phyloP scores from a whole-genome alignment of 2,329 filamentous ascomycete species.

The Ceratocystis alfenasii region DNA sequence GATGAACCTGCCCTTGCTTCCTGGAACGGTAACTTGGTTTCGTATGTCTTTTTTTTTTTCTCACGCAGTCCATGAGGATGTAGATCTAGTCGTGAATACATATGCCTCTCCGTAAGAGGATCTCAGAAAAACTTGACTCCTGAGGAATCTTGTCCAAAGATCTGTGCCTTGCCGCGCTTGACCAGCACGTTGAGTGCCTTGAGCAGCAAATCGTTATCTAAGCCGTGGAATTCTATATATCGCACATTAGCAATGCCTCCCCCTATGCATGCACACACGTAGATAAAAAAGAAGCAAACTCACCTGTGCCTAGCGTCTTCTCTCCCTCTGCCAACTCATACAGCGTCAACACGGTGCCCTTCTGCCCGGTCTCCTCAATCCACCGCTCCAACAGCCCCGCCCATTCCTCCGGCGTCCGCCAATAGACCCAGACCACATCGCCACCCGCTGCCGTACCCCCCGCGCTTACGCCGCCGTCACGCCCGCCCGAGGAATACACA shows the following conservation, averaged over 20 bases:
- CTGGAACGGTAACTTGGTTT: not conserved
- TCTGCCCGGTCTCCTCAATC: constrained; percentile 81
- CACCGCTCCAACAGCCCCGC: constrained; percentile 64
- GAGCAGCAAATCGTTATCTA: constrained; percentile 70
- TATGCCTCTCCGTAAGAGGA: not conserved
- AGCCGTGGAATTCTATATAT: constrained; percentile 63
- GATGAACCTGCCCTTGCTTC: not conserved
- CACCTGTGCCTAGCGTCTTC: constrained; percentile 55
- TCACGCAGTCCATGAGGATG: too few relatives aligned
- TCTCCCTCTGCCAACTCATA: constrained; percentile 91
- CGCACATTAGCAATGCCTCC: not conserved
- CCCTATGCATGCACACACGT: not conserved
- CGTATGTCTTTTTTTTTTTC: constrained; percentile 6
- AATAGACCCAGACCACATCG: constrained; percentile 63
- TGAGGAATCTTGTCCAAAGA: constrained; percentile 77
- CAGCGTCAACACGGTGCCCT: constrained; percentile 75
- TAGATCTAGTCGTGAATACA: too few relatives aligned
- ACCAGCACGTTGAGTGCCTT: constrained; percentile 71
- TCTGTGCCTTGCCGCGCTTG: constrained; percentile 81
- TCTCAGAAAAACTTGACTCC: constrained; percentile 92
- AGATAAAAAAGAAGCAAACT: constrained; percentile 25
- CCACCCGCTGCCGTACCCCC: constrained; percentile 32
- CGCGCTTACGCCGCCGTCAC: constrained; percentile 26
- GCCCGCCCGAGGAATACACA: constrained; percentile 30
- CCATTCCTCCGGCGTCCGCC: constrained; percentile 85